Conservation (phyloP, 495 filamentous ascomycete genomes). For the Aspergillus diversus region DNA sequence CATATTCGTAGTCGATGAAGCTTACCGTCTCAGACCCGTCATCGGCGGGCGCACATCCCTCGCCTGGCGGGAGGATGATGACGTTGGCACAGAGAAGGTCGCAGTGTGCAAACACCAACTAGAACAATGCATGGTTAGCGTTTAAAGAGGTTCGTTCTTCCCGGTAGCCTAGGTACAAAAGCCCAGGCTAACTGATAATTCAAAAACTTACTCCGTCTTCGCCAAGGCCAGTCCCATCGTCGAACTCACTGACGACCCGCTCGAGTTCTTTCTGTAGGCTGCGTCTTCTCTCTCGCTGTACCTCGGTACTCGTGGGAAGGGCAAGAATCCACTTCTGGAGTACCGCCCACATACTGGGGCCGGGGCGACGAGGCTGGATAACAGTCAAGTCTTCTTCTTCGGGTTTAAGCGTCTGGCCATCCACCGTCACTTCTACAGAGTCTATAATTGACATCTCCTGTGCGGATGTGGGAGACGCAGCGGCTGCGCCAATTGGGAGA, state of each 20-base stretch:
- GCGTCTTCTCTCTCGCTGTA: constrained; percentile 66
- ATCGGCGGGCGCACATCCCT: constrained; percentile 30
- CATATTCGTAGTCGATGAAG: constrained; percentile 99
- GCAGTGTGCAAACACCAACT: constrained; percentile 93
- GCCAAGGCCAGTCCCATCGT: constrained; percentile 73
- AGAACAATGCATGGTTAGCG: constrained; percentile 24
- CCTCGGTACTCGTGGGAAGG: constrained; percentile 70
- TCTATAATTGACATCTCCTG: constrained; percentile 21
- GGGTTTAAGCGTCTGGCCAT: constrained; percentile 23
- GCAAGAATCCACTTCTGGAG: constrained; percentile 95
- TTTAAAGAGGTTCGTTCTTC: not conserved
- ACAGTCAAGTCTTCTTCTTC: constrained; percentile 45
- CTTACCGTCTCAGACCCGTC: constrained; percentile 58
- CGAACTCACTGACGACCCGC: constrained; percentile 67
- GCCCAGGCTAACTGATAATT: constrained; percentile 1
- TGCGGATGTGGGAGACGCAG: constrained; percentile 12
- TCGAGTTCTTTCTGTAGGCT: constrained; percentile 75
- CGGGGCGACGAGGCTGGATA: constrained; percentile 63
- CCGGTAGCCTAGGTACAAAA: not conserved
- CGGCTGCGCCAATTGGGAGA: constrained; percentile 47
- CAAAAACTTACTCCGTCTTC: constrained; percentile 64
- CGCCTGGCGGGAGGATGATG: constrained; percentile 69
- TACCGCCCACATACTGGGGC: constrained; percentile 88
- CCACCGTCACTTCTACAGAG: constrained; percentile 37
- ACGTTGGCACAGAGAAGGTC: constrained; percentile 95